These are phyloP conservation scores for Pythium pyrilobum DNA, from an alignment of 352 stramenopile species.

Conservation along the genomic window DNA sequence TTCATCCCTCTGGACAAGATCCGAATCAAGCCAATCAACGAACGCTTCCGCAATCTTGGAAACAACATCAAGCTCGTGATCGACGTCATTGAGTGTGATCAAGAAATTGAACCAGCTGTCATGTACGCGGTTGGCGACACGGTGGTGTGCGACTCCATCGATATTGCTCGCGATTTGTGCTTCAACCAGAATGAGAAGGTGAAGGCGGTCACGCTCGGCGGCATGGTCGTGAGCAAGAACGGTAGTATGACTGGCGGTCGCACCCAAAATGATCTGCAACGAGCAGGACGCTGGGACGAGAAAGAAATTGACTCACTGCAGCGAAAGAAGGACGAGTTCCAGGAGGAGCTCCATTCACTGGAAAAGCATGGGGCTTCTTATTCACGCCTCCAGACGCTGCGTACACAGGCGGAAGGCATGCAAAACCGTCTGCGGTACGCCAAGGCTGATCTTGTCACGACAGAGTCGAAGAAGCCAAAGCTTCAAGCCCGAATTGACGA, in stretches of 20 bases:
- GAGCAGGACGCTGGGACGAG: conserved; percentile 90
- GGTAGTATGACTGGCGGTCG: conserved; percentile 97
- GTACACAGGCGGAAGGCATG: conserved; percentile 65
- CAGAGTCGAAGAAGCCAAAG: conserved; percentile 62
- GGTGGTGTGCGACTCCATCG: conserved; percentile 95
- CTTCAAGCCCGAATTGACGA: conserved; percentile 57
- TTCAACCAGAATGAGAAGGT: conserved; percentile 82
- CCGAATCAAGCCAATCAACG: conserved; percentile 85
- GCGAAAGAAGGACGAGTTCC: conserved; percentile 79
- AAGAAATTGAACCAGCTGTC: conserved; percentile 90
- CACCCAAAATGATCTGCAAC: conserved; percentile 77
- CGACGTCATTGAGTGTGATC: conserved; percentile 95
- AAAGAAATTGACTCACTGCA: conserved; percentile 87
- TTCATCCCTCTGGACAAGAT: conserved; percentile 98
- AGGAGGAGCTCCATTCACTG: conserved; percentile 54
- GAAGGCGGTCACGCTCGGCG: conserved; percentile 91
- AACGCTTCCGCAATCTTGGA: conserved; percentile 91
- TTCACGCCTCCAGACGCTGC: conserved; percentile 53
- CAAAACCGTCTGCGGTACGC: conserved; percentile 69
- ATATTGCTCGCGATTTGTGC: conserved; percentile 86
- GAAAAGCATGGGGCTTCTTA: conserved; percentile 71
- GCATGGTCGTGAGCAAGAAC: conserved; percentile 96
- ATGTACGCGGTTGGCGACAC: conserved; percentile 95
- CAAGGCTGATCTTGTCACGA: conserved; percentile 69
- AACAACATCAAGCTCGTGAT: conserved; percentile 91